phyloP scores from a whole-genome alignment of 2,329 filamentous ascomycete species.

The Diplodia sapinea region DNA sequence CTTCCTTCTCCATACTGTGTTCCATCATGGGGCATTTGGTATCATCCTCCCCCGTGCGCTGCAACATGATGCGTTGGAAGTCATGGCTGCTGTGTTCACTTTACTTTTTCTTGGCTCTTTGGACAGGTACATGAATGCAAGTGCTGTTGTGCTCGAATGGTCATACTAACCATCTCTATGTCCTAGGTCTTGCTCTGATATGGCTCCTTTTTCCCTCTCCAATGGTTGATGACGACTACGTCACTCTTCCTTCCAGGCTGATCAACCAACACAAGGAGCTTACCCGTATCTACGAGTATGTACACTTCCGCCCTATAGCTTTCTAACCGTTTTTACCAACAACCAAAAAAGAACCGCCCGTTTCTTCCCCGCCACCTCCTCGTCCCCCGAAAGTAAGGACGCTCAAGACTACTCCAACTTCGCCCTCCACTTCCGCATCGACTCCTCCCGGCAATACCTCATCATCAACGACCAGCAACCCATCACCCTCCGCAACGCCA shows the following conservation, averaged over 20 bases:
- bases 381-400: neutral
- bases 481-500: slow-evolving; percentile 22
- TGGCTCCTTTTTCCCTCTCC: slow-evolving; percentile 22
- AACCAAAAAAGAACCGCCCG: slow-evolving; percentile 2
- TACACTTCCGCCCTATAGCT: neutral
- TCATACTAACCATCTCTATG: neutral
- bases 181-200: neutral
- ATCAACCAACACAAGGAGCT: slow-evolving; percentile 10
- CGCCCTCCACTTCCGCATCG: slow-evolving; percentile 18
- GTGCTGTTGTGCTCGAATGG: no score
- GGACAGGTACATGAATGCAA: neutral
- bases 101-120: neutral
- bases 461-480: slow-evolving; percentile 26
- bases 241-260: slow-evolving; percentile 13
- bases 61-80: neutral
- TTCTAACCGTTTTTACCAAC: neutral
- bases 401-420: neutral
- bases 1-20: neutral
- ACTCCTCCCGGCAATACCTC: slow-evolving; percentile 21
- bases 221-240: slow-evolving; percentile 9
- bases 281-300: slow-evolving; percentile 23
- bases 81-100: neutral
- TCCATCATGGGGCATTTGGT: neutral
- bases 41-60: neutral
- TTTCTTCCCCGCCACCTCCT: slow-evolving; percentile 9